Conservation (phyloP, 345 rosid genomes). For the Eucalyptus coolabah region DNA sequence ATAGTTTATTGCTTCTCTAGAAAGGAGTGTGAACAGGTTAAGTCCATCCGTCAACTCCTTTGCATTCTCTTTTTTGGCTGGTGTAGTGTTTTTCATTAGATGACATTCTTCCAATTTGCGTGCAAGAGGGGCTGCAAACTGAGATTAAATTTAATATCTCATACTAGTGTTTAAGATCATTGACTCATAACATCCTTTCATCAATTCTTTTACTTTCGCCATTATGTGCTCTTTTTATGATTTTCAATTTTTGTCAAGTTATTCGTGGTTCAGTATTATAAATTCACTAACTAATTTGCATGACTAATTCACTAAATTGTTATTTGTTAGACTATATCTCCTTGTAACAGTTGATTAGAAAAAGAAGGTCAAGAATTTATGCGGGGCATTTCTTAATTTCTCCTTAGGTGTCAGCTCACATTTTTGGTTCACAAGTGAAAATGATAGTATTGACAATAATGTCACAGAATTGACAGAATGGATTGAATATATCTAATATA, state of each 20-base stretch:
- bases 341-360: background rate
- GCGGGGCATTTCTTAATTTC: background rate
- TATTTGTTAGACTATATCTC: background rate
- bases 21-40: slow-evolving; percentile 95
- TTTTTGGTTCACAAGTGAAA: background rate
- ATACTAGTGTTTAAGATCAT: background rate
- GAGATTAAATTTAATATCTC: background rate
- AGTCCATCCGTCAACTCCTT: background rate
- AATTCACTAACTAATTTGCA: background rate
- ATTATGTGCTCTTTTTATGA: background rate
- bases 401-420: background rate
- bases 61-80: background rate
- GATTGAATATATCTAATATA: background rate
- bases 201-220: background rate
- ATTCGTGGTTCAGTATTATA: background rate
- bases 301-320: background rate
- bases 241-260: background rate
- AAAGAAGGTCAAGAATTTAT: background rate
- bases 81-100: background rate
- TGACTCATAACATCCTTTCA: background rate
- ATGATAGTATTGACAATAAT: background rate
- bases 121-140: background rate
- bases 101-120: background rate
- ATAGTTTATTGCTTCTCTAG: slow-evolving; percentile 93
- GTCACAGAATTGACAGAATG: background rate